A percentile compares a stretch with the other conserved stretches of the same genome.
Evolutionary conservation across 306 rosid genomes (phyloP).

Genomic region (Glycine tomentella): DNA sequence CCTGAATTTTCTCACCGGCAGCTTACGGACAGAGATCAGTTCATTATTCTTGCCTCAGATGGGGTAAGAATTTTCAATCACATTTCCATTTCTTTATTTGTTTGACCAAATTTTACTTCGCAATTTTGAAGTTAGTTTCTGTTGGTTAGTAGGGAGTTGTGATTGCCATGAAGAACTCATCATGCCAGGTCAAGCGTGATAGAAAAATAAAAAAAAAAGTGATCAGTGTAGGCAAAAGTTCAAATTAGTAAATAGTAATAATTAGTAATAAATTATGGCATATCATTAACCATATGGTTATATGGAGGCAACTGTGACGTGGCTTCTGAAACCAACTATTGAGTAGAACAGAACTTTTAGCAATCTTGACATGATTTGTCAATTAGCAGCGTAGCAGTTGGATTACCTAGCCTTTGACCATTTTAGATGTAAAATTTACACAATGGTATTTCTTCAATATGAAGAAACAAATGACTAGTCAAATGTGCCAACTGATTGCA

Average conservation of each 20-base stretch:
- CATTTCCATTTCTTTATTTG: not conserved
- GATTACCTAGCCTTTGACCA: conserved; percentile 27
- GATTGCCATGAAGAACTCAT: conserved; percentile 26
- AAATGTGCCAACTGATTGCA: not conserved
- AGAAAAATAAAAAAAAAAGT: conserved; percentile 15
- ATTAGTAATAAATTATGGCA: conserved; percentile 1
- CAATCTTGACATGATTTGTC: conserved; percentile 26
- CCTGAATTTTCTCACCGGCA: conserved; percentile 89
- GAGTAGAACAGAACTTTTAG: not conserved
- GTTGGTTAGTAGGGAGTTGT: conserved; percentile 24
- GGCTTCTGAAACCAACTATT: conserved; percentile 31
- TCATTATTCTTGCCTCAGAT: conserved; percentile 95
- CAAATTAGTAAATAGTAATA: not conserved
- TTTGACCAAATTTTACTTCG: conserved; percentile 3
- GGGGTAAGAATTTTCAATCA: conserved; percentile 66
- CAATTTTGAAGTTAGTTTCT: conserved; percentile 16
- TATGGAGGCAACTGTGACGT: conserved; percentile 16
- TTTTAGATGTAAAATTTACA: conserved; percentile 8
- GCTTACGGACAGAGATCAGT: conserved; percentile 85
- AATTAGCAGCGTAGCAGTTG: conserved; percentile 13
- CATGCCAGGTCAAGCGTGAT: conserved; percentile 22
- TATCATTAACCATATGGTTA: conserved; percentile 18
- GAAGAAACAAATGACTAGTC: not conserved
- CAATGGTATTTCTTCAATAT: not conserved
- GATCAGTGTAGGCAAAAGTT: conserved; percentile 14